Percentiles rank a stretch among this genome's conserved stretches.
Conservation (phyloP, 1,284 basidiomycete genomes). For the Polyporus tsugae region DNA sequence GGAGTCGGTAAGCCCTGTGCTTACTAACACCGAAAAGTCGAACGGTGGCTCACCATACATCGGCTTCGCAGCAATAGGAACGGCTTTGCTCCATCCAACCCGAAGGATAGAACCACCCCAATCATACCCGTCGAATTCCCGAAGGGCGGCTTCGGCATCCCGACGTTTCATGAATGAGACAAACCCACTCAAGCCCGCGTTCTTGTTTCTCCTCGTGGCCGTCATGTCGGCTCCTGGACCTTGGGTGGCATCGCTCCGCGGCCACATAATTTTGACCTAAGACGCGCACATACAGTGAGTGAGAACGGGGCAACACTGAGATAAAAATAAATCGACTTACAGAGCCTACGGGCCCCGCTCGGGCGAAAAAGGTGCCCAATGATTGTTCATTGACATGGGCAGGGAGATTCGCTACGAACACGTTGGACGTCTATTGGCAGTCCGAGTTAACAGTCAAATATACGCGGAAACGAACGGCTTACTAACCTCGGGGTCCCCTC, state of each 20-base stretch:
- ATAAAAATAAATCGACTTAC: slow-evolving; percentile 46
- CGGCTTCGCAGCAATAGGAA: slow-evolving; percentile 82
- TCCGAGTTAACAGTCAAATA: slow-evolving; percentile 42
- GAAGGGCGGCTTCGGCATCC: slow-evolving; percentile 89
- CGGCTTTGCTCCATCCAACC: slow-evolving; percentile 96
- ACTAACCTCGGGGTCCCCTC: slow-evolving; percentile 80
- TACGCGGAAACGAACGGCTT: not conserved
- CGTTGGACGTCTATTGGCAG: slow-evolving; percentile 81
- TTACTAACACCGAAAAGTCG: not conserved
- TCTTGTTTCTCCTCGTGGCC: slow-evolving; percentile 69
- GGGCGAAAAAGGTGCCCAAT: slow-evolving; percentile 79
- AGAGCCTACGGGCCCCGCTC: slow-evolving; percentile 63
- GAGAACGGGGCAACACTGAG: slow-evolving; percentile 4
- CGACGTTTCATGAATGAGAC: slow-evolving; percentile 94
- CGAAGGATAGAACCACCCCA: slow-evolving; percentile 90
- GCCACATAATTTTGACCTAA: slow-evolving; percentile 97
- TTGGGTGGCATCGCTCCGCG: slow-evolving; percentile 67
- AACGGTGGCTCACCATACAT: slow-evolving; percentile 72
- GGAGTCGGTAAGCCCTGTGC: not conserved
- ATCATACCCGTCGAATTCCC: slow-evolving; percentile 89
- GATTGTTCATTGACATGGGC: slow-evolving; percentile 83
- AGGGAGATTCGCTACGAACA: slow-evolving; percentile 94
- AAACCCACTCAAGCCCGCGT: slow-evolving; percentile 87
- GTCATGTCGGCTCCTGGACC: slow-evolving; percentile 83
- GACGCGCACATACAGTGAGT: not conserved